Conservation (phyloP, 2,329 filamentous ascomycete species). For the Shiraia bambusicola region DNA sequence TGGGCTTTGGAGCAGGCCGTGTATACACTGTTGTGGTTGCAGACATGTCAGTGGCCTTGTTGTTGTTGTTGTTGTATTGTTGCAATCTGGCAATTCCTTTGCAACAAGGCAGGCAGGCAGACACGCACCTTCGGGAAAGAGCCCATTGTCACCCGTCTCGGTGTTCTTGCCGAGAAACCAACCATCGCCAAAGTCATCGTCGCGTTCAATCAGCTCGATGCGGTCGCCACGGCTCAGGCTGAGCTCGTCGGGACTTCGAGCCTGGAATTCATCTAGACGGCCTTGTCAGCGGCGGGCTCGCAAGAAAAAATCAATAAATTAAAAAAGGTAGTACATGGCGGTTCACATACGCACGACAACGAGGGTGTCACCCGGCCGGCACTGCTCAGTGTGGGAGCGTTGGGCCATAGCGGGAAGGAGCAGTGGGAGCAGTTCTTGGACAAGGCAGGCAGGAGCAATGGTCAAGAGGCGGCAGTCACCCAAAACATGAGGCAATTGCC, state of each 20-base stretch:
- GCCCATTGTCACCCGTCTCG: conserved; percentile 70
- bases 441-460: not conserved
- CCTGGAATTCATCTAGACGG: conserved; percentile 79
- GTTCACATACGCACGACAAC: conserved; percentile 69
- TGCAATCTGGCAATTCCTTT: not conserved
- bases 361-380: conserved; percentile 66
- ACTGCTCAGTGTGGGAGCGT: conserved; percentile 47
- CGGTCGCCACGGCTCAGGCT: conserved; percentile 82
- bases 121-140: conserved; percentile 77
- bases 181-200: conserved; percentile 86
- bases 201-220: conserved; percentile 79
- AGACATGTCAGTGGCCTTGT: conserved; percentile 11
- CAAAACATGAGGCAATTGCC: conserved; percentile 19
- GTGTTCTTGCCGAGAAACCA: conserved; percentile 80
- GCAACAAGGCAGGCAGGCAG: not conserved
- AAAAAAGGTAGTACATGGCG: not conserved
- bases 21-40: conserved; percentile 58
- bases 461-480: conserved; percentile 6
- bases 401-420: conserved; percentile 30
- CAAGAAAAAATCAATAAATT: too few relatives aligned
- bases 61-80: conserved; percentile 1
- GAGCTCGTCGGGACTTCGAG: conserved; percentile 89
- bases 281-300: conserved; percentile 8
- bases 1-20: conserved; percentile 56
- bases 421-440: conserved; percentile 3